These are phyloP conservation scores for Arthromyces matolae DNA, from an alignment of 768 basidiomycete genomes.

Conservation along the genomic window DNA sequence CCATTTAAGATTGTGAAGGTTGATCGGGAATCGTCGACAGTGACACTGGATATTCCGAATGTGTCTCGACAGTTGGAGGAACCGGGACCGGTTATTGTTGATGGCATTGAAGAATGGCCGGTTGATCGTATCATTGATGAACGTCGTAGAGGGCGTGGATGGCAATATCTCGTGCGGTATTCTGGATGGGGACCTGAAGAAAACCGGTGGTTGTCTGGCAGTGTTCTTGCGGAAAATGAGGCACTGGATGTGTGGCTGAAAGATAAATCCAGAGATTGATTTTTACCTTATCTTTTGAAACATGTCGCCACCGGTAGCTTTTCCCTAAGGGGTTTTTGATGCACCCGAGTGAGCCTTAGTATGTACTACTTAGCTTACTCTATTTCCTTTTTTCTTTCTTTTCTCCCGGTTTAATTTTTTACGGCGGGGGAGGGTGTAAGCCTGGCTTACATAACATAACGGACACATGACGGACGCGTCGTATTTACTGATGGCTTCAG, in stretches of 20 bases:
- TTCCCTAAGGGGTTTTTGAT: not conserved
- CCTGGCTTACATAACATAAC: not conserved
- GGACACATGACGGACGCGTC: too few species aligned
- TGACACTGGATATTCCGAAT: not conserved
- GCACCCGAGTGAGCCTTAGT: too few species aligned
- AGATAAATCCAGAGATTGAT: too few species aligned
- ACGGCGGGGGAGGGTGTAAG: not conserved
- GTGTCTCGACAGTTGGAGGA: not conserved
- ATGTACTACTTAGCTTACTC: too few species aligned
- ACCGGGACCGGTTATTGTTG: not conserved
- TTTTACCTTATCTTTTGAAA: too few species aligned
- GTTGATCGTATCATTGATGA: constrained; percentile 29
- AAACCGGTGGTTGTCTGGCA: constrained; percentile 25
- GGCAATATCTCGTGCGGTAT: constrained; percentile 31
- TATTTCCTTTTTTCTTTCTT: not conserved
- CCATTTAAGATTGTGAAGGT: not conserved
- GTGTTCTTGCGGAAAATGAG: constrained; percentile 18
- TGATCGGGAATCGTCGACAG: not conserved
- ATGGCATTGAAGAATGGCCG: not conserved
- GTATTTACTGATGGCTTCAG: too few species aligned
- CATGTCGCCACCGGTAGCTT: not conserved
- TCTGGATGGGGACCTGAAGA: constrained; percentile 24
- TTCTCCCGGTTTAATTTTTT: not conserved
- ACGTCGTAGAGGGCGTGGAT: constrained; percentile 19
- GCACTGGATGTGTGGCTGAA: constrained; percentile 19